Conservation (phyloP, 768 basidiomycete genomes). For the Boletus eberwhitei region DNA sequence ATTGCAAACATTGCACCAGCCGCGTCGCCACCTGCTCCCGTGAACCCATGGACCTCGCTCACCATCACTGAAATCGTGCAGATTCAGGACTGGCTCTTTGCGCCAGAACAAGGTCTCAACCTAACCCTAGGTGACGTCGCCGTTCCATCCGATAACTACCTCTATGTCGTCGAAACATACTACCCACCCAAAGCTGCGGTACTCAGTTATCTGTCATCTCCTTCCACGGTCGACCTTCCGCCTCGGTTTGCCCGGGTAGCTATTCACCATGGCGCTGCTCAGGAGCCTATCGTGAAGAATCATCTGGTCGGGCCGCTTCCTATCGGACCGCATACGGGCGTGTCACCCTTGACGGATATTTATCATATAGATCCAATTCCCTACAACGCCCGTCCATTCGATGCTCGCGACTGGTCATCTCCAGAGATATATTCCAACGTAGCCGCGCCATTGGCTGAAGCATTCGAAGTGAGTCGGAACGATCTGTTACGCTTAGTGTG, state of each 20-base stretch:
- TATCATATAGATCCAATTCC: conserved; percentile 53
- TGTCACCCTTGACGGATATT: conserved; percentile 46
- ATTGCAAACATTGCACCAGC: conserved; percentile 26
- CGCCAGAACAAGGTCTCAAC: conserved; percentile 43
- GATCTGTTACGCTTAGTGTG: not conserved
- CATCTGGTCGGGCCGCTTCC: conserved; percentile 61
- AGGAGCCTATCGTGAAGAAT: conserved; percentile 45
- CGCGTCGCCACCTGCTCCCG: conserved; percentile 40
- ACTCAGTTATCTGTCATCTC: conserved; percentile 43
- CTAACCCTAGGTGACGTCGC: conserved; percentile 38
- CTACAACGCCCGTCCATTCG: conserved; percentile 47
- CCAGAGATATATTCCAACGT: conserved; percentile 30
- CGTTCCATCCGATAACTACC: conserved; percentile 43
- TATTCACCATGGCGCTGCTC: conserved; percentile 45
- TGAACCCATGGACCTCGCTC: conserved; percentile 54
- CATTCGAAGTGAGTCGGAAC: conserved; percentile 37
- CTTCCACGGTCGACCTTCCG: conserved; percentile 28
- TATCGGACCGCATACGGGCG: conserved; percentile 35
- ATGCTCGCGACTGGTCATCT: conserved; percentile 21
- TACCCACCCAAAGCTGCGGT: conserved; percentile 48
- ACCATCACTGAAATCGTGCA: conserved; percentile 40
- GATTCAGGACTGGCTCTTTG: conserved; percentile 45
- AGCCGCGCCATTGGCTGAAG: conserved; percentile 37
- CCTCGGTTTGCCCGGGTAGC: conserved; percentile 46
- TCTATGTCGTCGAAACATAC: conserved; percentile 49